phyloP scores from a whole-genome alignment of 2,329 filamentous ascomycete species.

The Penicillium sp. region DNA sequence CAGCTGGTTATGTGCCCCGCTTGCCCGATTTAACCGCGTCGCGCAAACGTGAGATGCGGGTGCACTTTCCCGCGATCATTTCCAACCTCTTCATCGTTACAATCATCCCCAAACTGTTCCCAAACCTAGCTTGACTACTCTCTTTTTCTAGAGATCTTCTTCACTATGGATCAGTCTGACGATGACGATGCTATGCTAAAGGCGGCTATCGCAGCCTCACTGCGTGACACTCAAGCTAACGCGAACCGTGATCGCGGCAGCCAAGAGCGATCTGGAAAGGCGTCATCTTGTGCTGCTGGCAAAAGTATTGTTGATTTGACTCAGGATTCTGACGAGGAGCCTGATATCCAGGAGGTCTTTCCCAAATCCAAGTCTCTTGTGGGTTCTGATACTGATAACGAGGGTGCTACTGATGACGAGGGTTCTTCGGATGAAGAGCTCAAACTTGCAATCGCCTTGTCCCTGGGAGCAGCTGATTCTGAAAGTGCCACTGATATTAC shows the following conservation, averaged over 20 bases:
- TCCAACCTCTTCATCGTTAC: not conserved
- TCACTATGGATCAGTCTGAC: not conserved
- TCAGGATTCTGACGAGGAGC: slow-evolving; percentile 29
- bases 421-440: slow-evolving; percentile 36
- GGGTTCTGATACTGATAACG: slow-evolving; percentile 25
- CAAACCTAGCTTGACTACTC: not conserved
- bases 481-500: not conserved
- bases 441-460: slow-evolving; percentile 35
- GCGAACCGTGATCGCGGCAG: not conserved
- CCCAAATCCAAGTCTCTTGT: slow-evolving; percentile 30
- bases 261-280: not conserved
- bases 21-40: not conserved
- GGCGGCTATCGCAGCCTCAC: not conserved
- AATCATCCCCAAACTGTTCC: not conserved
- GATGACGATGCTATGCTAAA: not conserved
- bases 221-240: not conserved
- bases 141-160: not conserved
- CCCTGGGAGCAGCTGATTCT: slow-evolving; percentile 26
- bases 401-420: slow-evolving; percentile 13
- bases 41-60: not conserved
- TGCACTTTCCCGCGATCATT: not conserved
- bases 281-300: not conserved
- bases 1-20: not conserved
- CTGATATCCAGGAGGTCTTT: slow-evolving; percentile 21
- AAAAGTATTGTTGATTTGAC: slow-evolving; percentile 36